Evolutionary conservation across 345 rosid genomes (phyloP).

Genomic region (Euclidium syriacum): DNA sequence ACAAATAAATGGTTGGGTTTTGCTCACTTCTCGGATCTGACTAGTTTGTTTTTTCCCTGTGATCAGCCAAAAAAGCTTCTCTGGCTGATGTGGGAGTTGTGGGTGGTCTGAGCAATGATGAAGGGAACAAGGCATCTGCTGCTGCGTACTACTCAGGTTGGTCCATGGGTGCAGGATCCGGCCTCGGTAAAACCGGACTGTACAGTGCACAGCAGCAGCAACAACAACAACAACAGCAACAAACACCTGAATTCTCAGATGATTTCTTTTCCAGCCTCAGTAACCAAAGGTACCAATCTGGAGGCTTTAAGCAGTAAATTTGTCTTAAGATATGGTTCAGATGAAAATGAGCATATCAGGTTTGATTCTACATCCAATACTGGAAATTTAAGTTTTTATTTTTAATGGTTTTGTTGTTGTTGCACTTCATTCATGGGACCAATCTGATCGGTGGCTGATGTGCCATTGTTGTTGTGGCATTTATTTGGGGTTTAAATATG

Average conservation of each 20-base stretch:
- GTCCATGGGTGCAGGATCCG: slow-evolving; percentile 85
- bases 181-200: slow-evolving; percentile 62
- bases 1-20: not conserved
- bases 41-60: slow-evolving; percentile 25
- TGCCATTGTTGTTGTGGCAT: slow-evolving; percentile 21
- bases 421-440: slow-evolving; percentile 15
- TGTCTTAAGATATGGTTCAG: not conserved
- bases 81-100: slow-evolving; percentile 81
- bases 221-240: slow-evolving; percentile 32
- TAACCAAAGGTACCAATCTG: slow-evolving; percentile 58
- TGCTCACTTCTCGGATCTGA: not conserved
- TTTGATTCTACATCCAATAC: slow-evolving; percentile 11
- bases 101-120: slow-evolving; percentile 64
- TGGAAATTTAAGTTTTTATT: not conserved
- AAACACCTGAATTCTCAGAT: slow-evolving; percentile 34
- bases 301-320: slow-evolving; percentile 52
- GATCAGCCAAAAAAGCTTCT: slow-evolving; percentile 86
- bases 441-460: slow-evolving; percentile 22
- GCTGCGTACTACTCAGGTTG: slow-evolving; percentile 73
- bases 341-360: slow-evolving; percentile 7
- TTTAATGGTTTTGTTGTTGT: slow-evolving; percentile 3
- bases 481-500: slow-evolving; percentile 19
- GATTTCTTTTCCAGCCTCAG: slow-evolving; percentile 68
- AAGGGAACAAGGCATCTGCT: slow-evolving; percentile 57
- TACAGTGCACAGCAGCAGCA: slow-evolving; percentile 34